phyloP scores from a whole-genome alignment of 1,284 basidiomycete genomes.

The Volvariella surrecta region DNA sequence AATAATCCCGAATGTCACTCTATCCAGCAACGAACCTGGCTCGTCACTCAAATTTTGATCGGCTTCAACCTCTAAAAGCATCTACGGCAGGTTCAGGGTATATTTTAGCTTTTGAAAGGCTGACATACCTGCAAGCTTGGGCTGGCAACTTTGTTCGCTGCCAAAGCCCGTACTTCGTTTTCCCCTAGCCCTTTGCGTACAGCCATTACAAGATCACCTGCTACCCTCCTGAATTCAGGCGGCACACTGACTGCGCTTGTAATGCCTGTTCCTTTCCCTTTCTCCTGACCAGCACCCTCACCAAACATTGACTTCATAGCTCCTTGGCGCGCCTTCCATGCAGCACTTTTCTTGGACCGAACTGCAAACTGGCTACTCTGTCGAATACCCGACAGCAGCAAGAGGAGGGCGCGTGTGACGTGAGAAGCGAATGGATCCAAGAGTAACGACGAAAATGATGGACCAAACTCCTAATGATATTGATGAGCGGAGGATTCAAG shows the following conservation, averaged over 20 bases:
- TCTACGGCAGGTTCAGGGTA: slow-evolving; percentile 31
- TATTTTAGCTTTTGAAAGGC: neutral
- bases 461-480: slow-evolving; percentile 53
- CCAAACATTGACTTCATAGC: slow-evolving; percentile 64
- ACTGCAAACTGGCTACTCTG: slow-evolving; percentile 32
- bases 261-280: slow-evolving; percentile 29
- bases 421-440: slow-evolving; percentile 86
- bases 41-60: slow-evolving; percentile 50
- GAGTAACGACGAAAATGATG: slow-evolving; percentile 54
- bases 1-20: slow-evolving; percentile 74
- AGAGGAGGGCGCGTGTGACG: slow-evolving; percentile 71
- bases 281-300: slow-evolving; percentile 18
- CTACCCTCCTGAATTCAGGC: slow-evolving; percentile 39
- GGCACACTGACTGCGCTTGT: slow-evolving; percentile 27
- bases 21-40: slow-evolving; percentile 73
- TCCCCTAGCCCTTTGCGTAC: slow-evolving; percentile 48
- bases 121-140: slow-evolving; percentile 64
- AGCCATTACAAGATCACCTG: slow-evolving; percentile 43
- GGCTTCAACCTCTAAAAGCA: slow-evolving; percentile 74
- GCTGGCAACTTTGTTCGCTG: slow-evolving; percentile 74
- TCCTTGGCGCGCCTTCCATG: slow-evolving; percentile 71
- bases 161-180: slow-evolving; percentile 78
- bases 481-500: slow-evolving; percentile 3
- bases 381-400: slow-evolving; percentile 59
- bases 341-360: slow-evolving; percentile 70